Base-by-base conservation (phyloP, 805 yeast species). In the Saturnispora zaruensis region DNA sequence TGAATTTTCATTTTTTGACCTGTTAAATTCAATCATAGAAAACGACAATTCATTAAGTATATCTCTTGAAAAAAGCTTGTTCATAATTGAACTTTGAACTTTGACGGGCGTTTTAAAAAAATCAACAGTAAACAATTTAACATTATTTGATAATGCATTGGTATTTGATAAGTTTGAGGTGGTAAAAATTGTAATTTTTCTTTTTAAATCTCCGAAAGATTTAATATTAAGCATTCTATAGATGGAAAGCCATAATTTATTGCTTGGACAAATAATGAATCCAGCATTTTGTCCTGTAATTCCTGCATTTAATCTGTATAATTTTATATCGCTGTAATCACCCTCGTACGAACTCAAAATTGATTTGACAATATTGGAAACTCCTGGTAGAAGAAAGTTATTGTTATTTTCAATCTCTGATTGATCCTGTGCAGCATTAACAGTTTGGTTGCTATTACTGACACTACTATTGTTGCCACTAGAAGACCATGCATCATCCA, bases 1-100 rank as follows among this genome's bases (percentile, higher is more conserved):
- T 16, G 40, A 36, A 18, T 7, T n/a, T n/a, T 18, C 23, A 36
- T 36, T 18, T 16, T 36, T 18, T 18, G 21, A 11, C 3, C 7
- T 23, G 23, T 7, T 13, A 13, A 38, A 21, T 21, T 38, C 28
- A 38, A 38, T 23, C 18, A 38, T 23, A 8, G 28, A 23, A 14
- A 23, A 48, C 14, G 38, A 34, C n/a, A 48, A 13, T 36, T 48
- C 50, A 18, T 33, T 24, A 11, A 48, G 25, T 16, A 48, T 42
- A 48, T 41, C 45, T 4, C 41, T 41, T 25, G 50, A 24, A 30
- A 42, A 42, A 18, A 23, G 9, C 5, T 38, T 38, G 23, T 38
- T 38, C 9, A 38, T 7, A 11, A 16, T 14, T 23, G 42, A 38
- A 6, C 28, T 7, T 38, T 23, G 23, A 23, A 36, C 21, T 18